Base-by-base conservation (phyloP, 805 yeast species). In the Wickerhamiella azyma region DNA sequence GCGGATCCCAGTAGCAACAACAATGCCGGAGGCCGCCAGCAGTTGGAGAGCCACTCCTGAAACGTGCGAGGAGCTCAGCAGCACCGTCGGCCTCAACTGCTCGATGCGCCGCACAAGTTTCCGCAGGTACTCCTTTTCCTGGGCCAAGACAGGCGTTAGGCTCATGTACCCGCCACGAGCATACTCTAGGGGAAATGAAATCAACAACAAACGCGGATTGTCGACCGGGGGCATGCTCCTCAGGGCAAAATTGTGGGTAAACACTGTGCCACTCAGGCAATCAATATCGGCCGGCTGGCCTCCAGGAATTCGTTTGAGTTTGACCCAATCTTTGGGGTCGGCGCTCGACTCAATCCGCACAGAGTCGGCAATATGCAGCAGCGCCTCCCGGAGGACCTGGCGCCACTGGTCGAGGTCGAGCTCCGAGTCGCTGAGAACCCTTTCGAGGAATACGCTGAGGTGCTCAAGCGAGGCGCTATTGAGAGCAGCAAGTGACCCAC, bases 131-230 rank as follows among this genome's bases (percentile, higher is more conserved):
- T 89, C 96, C 41, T 74, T 68, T 57, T 89, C 96, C 58, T 92
- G 97, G 0, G 89, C 82, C 42, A 85, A 68, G 1, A 89, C 79
- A 1, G 94, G 82, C 48, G 85, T 82, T 47, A 88, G 66, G 57
- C 94, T 82, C 61, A 85, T 76, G 48, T 85, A 81, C 50, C 78
- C 85, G 36, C 76, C 77, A 50, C 80, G 77, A 48, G 78, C 68
- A 53, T 85, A 92, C 57, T 88, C 97, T 21, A 92, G 65, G 0
- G 96, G 96, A 56, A 92, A 92, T 69, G 86, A 79, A 5, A 92
- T 70, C 14, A 94, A 67, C 48, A 89, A 76, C 35, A 92, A 81
- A 46, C 78, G 73, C 0, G 99, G 97, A 43, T 74, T 70, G 0
- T 59, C 55, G 7, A 94, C 68, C 19, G 60, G 57, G 0, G 85